Conservation (phyloP, 1,284 basidiomycete genomes). For the Trichosporon sp. region DNA sequence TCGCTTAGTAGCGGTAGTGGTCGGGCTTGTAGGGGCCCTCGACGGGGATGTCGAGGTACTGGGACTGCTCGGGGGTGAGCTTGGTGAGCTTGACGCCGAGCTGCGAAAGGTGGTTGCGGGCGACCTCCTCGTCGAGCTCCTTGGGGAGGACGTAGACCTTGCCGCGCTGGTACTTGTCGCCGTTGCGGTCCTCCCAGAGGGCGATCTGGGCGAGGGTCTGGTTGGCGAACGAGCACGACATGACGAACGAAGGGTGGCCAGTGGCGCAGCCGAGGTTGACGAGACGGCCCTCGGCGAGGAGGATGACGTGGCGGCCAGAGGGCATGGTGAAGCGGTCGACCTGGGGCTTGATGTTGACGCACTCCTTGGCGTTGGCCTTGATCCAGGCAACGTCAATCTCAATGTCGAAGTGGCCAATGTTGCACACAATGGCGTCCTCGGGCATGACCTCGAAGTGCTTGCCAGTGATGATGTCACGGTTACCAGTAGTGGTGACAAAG, state of each 20-base stretch:
- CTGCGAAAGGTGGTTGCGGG: constrained; percentile 84
- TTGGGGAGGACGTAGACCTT: constrained; percentile 97
- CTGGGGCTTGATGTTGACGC: constrained; percentile 95
- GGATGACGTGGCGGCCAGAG: constrained; percentile 86
- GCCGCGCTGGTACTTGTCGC: constrained; percentile 67
- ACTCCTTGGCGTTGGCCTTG: constrained; percentile 82
- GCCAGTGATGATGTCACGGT: constrained; percentile 93
- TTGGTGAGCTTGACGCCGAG: constrained; percentile 91
- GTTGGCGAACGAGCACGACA: constrained; percentile 99
- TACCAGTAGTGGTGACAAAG: constrained; percentile 98
- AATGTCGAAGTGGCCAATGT: constrained; percentile 97
- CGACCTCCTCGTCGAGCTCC: constrained; percentile 96
- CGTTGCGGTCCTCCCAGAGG: constrained; percentile 71
- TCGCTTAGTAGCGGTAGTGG: constrained; percentile 54
- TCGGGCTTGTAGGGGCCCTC: constrained; percentile 88
- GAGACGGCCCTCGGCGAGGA: constrained; percentile 95
- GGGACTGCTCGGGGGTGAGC: constrained; percentile 70
- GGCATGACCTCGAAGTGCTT: constrained; percentile 92
- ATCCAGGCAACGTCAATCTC: constrained; percentile 99
- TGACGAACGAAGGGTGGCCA: constrained; percentile 87
- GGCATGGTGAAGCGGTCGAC: constrained; percentile 96
- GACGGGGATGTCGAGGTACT: constrained; percentile 86
- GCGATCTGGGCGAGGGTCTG: constrained; percentile 98
- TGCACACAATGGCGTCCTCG: constrained; percentile 91
- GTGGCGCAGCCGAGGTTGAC: constrained; percentile 94